Base-by-base conservation (phyloP, 805 yeast species). In the Candida lessepsii region DNA sequence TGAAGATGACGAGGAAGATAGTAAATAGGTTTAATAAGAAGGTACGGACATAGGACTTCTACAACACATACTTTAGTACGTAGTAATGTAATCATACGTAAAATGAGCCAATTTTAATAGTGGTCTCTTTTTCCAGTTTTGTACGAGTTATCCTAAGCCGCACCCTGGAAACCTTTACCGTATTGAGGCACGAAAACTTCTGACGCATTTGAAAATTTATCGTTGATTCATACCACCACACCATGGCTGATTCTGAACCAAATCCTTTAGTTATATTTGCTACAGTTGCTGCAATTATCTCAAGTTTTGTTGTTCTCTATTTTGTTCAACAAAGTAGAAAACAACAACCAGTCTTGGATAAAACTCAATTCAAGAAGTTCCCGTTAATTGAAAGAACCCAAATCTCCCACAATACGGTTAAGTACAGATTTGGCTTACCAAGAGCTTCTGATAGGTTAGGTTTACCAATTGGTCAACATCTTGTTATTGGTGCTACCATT, bases 391-490 rank as follows among this genome's bases (percentile, higher is more conserved):
- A 81, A 58, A 89, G 86, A 67, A 81, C 83, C 18, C 73, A 81
- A 29, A 70, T 91, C 17, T 74, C 85, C 29, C 91, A 86, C 61
- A 88, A 90, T 64, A 76, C 95, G 19, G 86, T 90, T 32, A 65
- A 88, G 44, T 86, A 87, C 67, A 78, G 90, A 57, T 88, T 91
- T 57, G 86, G 83, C 9, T 75, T 91, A 51, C 96, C 96, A 39
- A 73, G 76, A 47, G 73, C 81, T 26, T 73, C 78, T 38, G 89
- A 86, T 58, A 71, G 80, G 33, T 75, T 91, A 47, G 96, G 96
- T 8, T 74, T 91, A 49, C 96, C 96, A 41, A 83, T 87, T 56
- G 98, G 98, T 39, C 97, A 91, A 68, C 97, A 91, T 61, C 83
- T 91, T 57, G 77, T 88, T 32, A 80, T 90, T 52, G 78, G 78